Base-by-base conservation (phyloP, 805 yeast species). In the Ogataea nonfermentans region DNA sequence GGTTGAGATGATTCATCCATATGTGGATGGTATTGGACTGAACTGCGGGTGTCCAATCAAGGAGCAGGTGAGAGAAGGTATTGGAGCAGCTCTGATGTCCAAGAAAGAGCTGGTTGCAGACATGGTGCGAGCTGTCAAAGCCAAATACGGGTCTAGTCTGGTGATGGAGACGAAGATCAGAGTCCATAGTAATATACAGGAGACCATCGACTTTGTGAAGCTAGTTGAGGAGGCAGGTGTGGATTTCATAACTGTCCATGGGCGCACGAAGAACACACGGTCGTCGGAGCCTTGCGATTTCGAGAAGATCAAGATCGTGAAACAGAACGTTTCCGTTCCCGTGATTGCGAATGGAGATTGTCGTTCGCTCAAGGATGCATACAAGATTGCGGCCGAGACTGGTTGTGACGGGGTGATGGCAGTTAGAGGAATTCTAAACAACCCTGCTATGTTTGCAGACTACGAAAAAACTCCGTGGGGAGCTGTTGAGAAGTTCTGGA, bases 281-380 rank as follows among this genome's bases (percentile, higher is more conserved):
- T 84, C 95, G 3, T 81, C 95, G 0, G 74, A 75, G 23, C 93
- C 96, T 1, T 95, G 84, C 3, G 76, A 90, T 59, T 73, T 82
- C 29, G 93, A 84, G 17, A 96, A 95, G 11, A 90, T 93, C 28
- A 78, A 74, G 52, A 61, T 64, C 8, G 72, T 93, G 11, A 77
- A 79, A 43, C 73, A 73, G 14, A 62, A 68, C n/a, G 76, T 75
- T 4, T 56, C 50, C 3, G 78, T 83, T 0, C 98, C 97, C 0
- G 89, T 93, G 1, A 83, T 93, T n/a, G 96, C 98, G 2, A 93
- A 93, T 56, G 99, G 99, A n/a, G 98, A 93, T 62, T 90, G 95
- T 55, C 84, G 84, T 54, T 57, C 74, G 0, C 63, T 79, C 16
- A 65, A 69, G 12, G 96, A 88, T 57, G 81, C 84, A n/a, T 53